Evolutionary conservation across 805 yeast genomes (phyloP), one percentile per base, ranked within the genome.

Genomic region (Wickerhamiella galacta): DNA sequence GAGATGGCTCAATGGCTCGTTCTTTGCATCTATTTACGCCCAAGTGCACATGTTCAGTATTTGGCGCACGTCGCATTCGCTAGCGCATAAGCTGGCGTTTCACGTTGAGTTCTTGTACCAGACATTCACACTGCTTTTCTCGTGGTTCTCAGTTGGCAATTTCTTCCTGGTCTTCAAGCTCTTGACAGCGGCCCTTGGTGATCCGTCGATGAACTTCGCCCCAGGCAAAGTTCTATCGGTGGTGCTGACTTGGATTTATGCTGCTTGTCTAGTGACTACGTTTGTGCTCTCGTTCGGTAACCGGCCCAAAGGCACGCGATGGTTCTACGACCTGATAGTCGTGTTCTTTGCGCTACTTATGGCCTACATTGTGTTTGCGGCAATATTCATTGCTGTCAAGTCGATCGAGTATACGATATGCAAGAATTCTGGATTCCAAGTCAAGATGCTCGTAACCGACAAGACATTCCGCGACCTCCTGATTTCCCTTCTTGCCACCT

Each of bases 1-100:
- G 52, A 72, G 96, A 58, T 90, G 96, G 96, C 67, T 87, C 43
- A 87, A 87, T 53, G 96, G 96, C 35, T 83, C 96, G 0, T 78
- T 90, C 48, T 87, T 90, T 58, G 95, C 96, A 0, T 90, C 93
- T 6, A 64, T 83, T 36, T 87, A 90, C 51, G 73, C 95, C 0
- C 67, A 81, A 35, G 68, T 72, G 37, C 93, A 85, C 54, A 73
- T 75, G 53, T 69, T 68, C 42, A 68, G 71, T 40, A 66, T 90
- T 30, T 79, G 93, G 85, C 52, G 63, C 2, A 75, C 93, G 12
- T 73, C 75, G 15, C 98, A 87, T 54, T 45, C 63, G 5, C 17
- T 58, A 14, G 28, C 48, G n/a, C 66, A 95, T 40, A 82, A 82
- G 47, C 43, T 82, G 23, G 60, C 75, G 48, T 57, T 87, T 30